Percentiles rank a stretch among this genome's conserved stretches.
These are phyloP conservation scores for Sindora glabra DNA, from an alignment of 306 rosid genomes.

Conservation along the genomic window DNA sequence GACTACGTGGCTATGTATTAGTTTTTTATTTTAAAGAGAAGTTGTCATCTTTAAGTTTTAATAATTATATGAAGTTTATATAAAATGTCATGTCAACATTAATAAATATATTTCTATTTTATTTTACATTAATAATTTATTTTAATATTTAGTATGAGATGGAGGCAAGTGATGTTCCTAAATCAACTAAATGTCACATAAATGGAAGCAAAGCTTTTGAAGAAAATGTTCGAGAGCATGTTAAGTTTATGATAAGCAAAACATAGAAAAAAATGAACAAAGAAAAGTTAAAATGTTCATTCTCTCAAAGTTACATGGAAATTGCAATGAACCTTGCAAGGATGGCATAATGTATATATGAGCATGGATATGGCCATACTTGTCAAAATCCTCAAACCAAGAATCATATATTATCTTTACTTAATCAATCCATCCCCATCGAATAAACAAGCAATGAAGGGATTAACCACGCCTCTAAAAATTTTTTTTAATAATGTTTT, in stretches of 20 bases:
- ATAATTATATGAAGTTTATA: too few relatives aligned
- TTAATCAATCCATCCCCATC: not conserved
- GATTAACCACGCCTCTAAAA: too few relatives aligned
- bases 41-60: too few relatives aligned
- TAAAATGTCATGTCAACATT: too few relatives aligned
- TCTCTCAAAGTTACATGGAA: not conserved
- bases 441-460: too few relatives aligned
- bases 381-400: not conserved
- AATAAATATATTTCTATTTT: too few relatives aligned
- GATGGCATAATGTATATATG: not conserved
- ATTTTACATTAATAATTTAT: too few relatives aligned
- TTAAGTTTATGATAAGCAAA: not conserved
- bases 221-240: not conserved
- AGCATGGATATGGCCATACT: not conserved
- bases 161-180: constrained; percentile 14
- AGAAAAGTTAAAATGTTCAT: not conserved
- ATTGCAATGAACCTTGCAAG: not conserved
- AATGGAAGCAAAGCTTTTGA: not conserved
- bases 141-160: constrained; percentile 8
- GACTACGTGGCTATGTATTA: too few relatives aligned
- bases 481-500: too few relatives aligned
- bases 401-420: not conserved
- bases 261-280: not conserved
- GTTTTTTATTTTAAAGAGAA: too few relatives aligned
- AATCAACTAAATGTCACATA: constrained; percentile 29